Evolutionary conservation across 495 filamentous ascomycete species (phyloP).

Genomic region (Gamarada debralockiae): DNA sequence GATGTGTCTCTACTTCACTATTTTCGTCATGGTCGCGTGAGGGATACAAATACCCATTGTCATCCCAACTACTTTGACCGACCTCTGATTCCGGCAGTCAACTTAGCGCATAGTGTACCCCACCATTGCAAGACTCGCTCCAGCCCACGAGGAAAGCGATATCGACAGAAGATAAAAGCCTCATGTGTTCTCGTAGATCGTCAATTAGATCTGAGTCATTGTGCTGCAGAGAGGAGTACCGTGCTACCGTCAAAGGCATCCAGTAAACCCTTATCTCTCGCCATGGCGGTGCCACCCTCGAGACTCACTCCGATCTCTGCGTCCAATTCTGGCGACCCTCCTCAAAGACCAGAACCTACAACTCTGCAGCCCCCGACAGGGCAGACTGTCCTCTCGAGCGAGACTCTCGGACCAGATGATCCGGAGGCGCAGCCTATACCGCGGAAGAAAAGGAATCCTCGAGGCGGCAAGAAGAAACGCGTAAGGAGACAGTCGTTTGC

Average conservation of each 20-base stretch:
- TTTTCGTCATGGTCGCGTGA: too few species aligned
- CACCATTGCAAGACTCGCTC: too few species aligned
- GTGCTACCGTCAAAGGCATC: not conserved
- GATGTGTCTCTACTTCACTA: too few species aligned
- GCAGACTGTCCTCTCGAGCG: constrained; percentile 1
- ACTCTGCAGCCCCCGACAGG: constrained; percentile 9
- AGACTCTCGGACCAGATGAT: constrained; percentile 11
- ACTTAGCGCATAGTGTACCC: too few species aligned
- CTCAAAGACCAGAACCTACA: constrained; percentile 15
- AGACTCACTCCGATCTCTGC: constrained; percentile 1
- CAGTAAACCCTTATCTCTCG: not conserved
- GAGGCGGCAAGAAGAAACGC: constrained; percentile 55
- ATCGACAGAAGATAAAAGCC: too few species aligned
- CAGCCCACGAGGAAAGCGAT: too few species aligned
- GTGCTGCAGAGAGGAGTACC: not conserved
- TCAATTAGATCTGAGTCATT: not conserved
- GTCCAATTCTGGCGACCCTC: not conserved
- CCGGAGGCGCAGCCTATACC: constrained; percentile 9
- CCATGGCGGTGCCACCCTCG: constrained; percentile 4
- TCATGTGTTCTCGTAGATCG: constrained; percentile 2
- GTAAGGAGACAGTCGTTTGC: constrained; percentile 63
- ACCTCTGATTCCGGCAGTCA: too few species aligned
- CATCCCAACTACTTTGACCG: too few species aligned
- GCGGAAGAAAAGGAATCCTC: constrained; percentile 44
- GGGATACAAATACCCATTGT: too few species aligned